Evolutionary conservation across 306 rosid species (phyloP).

Genomic region (Canavalia ensiformis): DNA sequence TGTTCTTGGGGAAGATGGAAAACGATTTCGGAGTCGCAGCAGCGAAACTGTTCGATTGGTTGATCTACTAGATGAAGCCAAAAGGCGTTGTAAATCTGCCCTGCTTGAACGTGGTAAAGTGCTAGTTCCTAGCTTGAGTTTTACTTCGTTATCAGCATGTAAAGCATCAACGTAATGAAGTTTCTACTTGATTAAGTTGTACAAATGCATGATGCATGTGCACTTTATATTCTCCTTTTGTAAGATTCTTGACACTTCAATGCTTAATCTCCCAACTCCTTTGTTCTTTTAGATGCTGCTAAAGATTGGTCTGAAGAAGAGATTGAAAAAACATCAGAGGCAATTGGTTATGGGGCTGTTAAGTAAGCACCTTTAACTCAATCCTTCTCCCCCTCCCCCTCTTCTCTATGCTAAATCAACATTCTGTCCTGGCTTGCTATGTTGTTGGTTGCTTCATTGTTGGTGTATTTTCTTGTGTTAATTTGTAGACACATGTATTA

Average conservation of each 20-base stretch:
- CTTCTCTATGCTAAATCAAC: background rate
- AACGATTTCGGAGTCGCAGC: constrained; percentile 85
- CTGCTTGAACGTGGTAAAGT: constrained; percentile 82
- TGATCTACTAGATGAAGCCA: constrained; percentile 96
- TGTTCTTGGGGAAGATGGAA: constrained; percentile 94
- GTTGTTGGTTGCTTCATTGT: background rate
- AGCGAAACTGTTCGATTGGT: constrained; percentile 79
- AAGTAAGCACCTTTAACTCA: constrained; percentile 66
- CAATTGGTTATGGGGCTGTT: constrained; percentile 89
- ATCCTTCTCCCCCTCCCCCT: background rate
- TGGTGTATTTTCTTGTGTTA: background rate
- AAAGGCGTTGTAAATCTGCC: constrained; percentile 77
- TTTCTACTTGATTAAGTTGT: constrained; percentile 12
- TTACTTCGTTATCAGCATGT: constrained; percentile 26
- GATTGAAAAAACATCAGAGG: constrained; percentile 76
- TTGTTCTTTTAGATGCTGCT: constrained; percentile 57
- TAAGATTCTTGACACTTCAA: constrained; percentile 15
- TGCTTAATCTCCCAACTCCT: constrained; percentile 30
- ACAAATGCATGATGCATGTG: background rate
- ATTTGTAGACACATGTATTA: background rate
- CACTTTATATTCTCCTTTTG: background rate
- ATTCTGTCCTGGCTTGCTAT: background rate
- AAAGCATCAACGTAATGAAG: constrained; percentile 21
- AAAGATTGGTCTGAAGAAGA: constrained; percentile 75
- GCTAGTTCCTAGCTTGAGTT: constrained; percentile 16